phyloP scores from a whole-genome alignment of 176 grass and related monocot species.

The Phragmites australis region DNA sequence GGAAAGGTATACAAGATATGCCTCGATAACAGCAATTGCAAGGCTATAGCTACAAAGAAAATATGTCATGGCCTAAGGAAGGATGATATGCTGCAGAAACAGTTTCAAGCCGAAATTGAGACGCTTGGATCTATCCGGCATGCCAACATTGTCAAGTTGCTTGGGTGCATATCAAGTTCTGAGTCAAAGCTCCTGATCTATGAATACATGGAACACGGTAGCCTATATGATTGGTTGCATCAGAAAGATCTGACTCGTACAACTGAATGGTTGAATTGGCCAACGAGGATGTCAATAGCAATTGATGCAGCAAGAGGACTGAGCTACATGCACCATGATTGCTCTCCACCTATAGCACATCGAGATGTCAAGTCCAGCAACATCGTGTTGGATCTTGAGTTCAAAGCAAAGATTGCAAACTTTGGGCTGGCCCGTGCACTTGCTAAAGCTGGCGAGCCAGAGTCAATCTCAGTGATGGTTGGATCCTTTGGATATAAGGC shows the following conservation, averaged over 20 bases:
- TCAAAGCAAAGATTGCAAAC: slow-evolving; percentile 55
- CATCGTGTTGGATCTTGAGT: slow-evolving; percentile 45
- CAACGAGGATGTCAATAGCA: slow-evolving; percentile 44
- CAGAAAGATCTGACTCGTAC: neutral
- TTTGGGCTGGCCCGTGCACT: slow-evolving; percentile 50
- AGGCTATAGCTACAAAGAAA: slow-evolving; percentile 54
- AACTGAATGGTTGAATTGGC: slow-evolving; percentile 38
- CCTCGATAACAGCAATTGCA: neutral
- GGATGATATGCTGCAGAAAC: slow-evolving; percentile 31
- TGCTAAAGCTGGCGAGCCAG: slow-evolving; percentile 38
- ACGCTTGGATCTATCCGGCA: slow-evolving; percentile 58
- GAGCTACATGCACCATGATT: slow-evolving; percentile 67
- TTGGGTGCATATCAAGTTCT: slow-evolving; percentile 44
- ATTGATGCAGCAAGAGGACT: slow-evolving; percentile 52
- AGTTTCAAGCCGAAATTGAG: slow-evolving; percentile 58
- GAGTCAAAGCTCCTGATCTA: slow-evolving; percentile 57
- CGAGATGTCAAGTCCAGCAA: slow-evolving; percentile 65
- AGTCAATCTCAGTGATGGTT: slow-evolving; percentile 35
- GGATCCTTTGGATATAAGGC: slow-evolving; percentile 69
- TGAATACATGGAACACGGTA: slow-evolving; percentile 63
- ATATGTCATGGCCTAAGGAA: slow-evolving; percentile 31
- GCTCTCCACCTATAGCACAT: slow-evolving; percentile 45
- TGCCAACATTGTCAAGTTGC: slow-evolving; percentile 56
- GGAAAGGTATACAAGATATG: slow-evolving; percentile 52
- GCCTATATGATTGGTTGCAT: slow-evolving; percentile 59